Evolutionary conservation across 139 green algal genomes (phyloP).

Genomic region (Axilococcus clingmanii): DNA sequence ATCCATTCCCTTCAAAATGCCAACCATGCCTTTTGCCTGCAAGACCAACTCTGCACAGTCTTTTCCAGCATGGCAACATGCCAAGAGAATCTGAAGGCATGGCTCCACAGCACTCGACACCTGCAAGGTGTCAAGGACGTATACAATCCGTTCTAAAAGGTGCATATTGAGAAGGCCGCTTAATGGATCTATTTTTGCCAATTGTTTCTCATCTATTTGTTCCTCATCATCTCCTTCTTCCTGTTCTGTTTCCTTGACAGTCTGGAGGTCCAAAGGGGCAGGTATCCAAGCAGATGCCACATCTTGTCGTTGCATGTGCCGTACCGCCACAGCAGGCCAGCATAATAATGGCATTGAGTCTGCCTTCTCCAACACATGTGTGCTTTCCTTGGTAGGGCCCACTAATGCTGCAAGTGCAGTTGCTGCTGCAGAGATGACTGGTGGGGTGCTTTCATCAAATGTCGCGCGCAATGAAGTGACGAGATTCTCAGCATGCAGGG

Average conservation of each 20-base stretch:
- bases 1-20: too few species aligned
- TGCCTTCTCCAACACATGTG: slow-evolving; percentile 16
- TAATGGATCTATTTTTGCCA: slow-evolving; percentile 45
- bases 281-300: slow-evolving; percentile 9
- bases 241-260: neutral
- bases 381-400: slow-evolving; percentile 12
- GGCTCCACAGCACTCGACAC: slow-evolving; percentile 11
- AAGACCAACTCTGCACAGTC: too few species aligned
- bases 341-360: slow-evolving; percentile 19
- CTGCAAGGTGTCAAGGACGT: slow-evolving; percentile 11
- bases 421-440: slow-evolving; percentile 35
- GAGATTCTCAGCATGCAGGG: slow-evolving; percentile 26
- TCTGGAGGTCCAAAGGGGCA: neutral
- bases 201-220: slow-evolving; percentile 31
- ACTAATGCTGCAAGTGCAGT: slow-evolving; percentile 33
- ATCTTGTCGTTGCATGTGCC: slow-evolving; percentile 13
- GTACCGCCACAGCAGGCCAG: slow-evolving; percentile 10
- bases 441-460: slow-evolving; percentile 37
- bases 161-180: slow-evolving; percentile 52
- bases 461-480: slow-evolving; percentile 37
- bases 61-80: neutral
- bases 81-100: neutral
- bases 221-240: slow-evolving; percentile 13
- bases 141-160: slow-evolving; percentile 26
- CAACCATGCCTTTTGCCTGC: too few species aligned